Evolutionary conservation across 2,329 filamentous ascomycete species (phyloP), one percentile per base, ranked within the genome.

Genomic region (Aspergillus chevalieri): DNA sequence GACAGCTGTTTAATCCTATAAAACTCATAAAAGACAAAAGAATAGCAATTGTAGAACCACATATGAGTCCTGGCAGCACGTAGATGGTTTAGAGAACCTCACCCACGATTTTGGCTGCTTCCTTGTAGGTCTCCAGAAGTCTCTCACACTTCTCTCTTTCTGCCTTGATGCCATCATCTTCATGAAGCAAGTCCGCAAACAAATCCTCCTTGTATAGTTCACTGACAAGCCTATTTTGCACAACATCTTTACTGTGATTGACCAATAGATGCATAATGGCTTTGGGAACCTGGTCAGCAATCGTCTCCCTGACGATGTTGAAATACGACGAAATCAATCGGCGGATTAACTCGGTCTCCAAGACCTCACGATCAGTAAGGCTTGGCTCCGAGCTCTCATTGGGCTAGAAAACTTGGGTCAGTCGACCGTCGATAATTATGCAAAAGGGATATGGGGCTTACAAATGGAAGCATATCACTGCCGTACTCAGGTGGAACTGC

Each of bases 61-160:
- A 17, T 36, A 17, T 36, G 15, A 36, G 8, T 17, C 4, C 6
- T 36, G 15, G 15, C 14, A 17, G 8, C 8, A 36, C 14, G 34
- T 36, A 17, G 34, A 30, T 44, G 22, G 22, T 28, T 57, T 85
- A 91, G 74, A 95, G 75, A 52, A 98, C 93, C 74, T 98, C 93
- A 52, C 93, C 90, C 55, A 98, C 92, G 68, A 98, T 98, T 79
- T 94, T 96, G 55, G 92, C 90, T 17, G 93, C 93, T 75, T 98
- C 93, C 65, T 90, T 90, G 75, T 98, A 98, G 17, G 93, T 98
- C 67, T 87, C 84, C 55, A 97, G 81, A 57, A 98, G 78, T 70
- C 90, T 93, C 78, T 98, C 93, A 73, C 93, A 98, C 80, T 98
- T 98, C 76, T 97, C 92, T 54, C 92, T 84, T 74, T 97, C 92